These are phyloP conservation scores for Lachnellula hyalina DNA, from an alignment of 2,329 filamentous ascomycete genomes.

Conservation along the genomic window DNA sequence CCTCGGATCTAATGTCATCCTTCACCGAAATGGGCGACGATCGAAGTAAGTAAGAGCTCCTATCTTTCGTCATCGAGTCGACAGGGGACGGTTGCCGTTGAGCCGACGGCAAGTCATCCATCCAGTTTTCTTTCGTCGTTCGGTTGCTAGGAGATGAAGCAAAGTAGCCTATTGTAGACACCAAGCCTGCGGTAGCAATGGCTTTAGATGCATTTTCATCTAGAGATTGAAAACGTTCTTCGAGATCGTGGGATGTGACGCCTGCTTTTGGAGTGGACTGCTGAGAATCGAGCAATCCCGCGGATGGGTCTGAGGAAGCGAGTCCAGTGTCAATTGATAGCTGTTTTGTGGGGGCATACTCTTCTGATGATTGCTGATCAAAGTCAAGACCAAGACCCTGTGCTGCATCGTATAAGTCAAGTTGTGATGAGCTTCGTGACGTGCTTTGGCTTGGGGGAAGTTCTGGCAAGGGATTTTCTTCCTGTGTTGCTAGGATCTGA, in stretches of 20 bases:
- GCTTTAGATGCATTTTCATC: slow-evolving; percentile 14
- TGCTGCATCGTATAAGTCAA: slow-evolving; percentile 34
- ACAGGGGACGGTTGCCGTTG: slow-evolving; percentile 34
- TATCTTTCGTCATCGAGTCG: slow-evolving; percentile 39
- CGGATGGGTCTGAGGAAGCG: slow-evolving; percentile 28
- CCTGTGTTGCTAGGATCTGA: slow-evolving; percentile 21
- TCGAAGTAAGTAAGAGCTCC: slow-evolving; percentile 39
- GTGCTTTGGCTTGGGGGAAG: slow-evolving; percentile 46
- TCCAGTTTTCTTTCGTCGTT: slow-evolving; percentile 25
- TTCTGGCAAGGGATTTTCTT: slow-evolving; percentile 39
- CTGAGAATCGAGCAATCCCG: slow-evolving; percentile 54
- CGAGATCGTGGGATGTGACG: slow-evolving; percentile 34
- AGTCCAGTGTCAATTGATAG: slow-evolving; percentile 40
- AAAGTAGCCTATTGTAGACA: slow-evolving; percentile 20
- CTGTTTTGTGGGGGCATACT: slow-evolving; percentile 7
- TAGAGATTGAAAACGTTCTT: not conserved
- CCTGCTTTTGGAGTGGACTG: slow-evolving; percentile 65
- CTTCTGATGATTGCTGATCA: not conserved
- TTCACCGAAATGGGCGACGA: slow-evolving; percentile 32
- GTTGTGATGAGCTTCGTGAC: slow-evolving; percentile 40
- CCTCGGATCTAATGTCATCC: slow-evolving; percentile 8
- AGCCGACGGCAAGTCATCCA: slow-evolving; percentile 15
- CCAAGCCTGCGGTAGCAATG: slow-evolving; percentile 19
- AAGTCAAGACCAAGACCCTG: slow-evolving; percentile 7
- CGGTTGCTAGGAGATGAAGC: slow-evolving; percentile 15